Percentiles rank a stretch among this genome's conserved stretches.
phyloP scores from a whole-genome alignment of 345 rosid genomes.

The Excoecaria agallocha region DNA sequence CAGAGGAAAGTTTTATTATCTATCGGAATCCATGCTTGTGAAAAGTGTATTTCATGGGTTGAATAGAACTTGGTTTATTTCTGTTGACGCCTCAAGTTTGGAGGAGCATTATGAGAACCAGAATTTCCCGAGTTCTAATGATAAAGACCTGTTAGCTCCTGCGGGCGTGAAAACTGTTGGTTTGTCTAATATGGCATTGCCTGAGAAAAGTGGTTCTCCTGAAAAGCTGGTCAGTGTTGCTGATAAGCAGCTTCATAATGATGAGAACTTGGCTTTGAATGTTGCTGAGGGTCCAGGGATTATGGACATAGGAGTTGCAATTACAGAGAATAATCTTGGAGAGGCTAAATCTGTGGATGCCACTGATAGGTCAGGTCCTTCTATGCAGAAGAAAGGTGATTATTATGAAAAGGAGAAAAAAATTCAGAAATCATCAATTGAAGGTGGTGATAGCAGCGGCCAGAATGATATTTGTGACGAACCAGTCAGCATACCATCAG shows the following conservation, averaged over 20 bases:
- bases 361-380: constrained; percentile 5
- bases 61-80: constrained; percentile 45
- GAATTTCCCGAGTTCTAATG: constrained; percentile 5
- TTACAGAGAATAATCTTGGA: constrained; percentile 1
- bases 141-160: constrained; percentile 7
- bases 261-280: constrained; percentile 12
- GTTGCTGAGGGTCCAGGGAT: constrained; percentile 2
- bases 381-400: constrained; percentile 15
- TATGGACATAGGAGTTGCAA: constrained; percentile 15
- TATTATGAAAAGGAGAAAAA: neutral
- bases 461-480: constrained; percentile 10
- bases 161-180: neutral
- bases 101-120: constrained; percentile 15
- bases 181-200: constrained; percentile 16
- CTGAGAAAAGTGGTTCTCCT: constrained; percentile 1
- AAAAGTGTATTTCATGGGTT: constrained; percentile 46
- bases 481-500: constrained; percentile 11
- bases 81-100: constrained; percentile 43
- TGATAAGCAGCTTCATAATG: constrained; percentile 12
- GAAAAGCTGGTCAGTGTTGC: constrained; percentile 8
- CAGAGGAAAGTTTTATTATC: constrained; percentile 42
- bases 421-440: constrained; percentile 13
- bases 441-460: constrained; percentile 9
- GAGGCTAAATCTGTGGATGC: constrained; percentile 13
- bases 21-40: constrained; percentile 50